phyloP scores from a whole-genome alignment of 441 rosid species.

The Capsella rubella region DNA sequence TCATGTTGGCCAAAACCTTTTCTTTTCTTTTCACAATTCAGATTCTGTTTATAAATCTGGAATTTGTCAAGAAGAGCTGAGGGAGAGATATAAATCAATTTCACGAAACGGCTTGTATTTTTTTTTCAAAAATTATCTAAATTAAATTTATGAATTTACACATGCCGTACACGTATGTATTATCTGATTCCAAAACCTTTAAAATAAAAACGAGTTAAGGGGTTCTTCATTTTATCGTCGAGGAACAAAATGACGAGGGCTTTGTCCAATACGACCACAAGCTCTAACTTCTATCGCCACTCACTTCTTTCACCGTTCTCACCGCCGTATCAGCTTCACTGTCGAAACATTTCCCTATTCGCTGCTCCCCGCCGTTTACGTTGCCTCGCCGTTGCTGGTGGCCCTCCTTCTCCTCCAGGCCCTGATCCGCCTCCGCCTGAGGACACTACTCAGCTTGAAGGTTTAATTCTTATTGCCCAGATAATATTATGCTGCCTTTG shows the following conservation, averaged over 20 bases:
- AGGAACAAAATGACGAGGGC: slow-evolving; percentile 35
- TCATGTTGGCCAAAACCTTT: background rate
- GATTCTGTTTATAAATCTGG: slow-evolving; percentile 1
- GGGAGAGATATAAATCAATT: background rate
- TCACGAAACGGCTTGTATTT: background rate
- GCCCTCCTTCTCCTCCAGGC: slow-evolving; percentile 55
- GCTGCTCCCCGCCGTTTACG: slow-evolving; percentile 28
- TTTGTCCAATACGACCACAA: slow-evolving; percentile 24
- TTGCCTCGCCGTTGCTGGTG: slow-evolving; percentile 48
- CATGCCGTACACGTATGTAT: background rate
- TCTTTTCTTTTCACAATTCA: background rate
- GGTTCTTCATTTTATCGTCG: slow-evolving; percentile 17
- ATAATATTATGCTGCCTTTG: background rate
- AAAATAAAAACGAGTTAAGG: background rate
- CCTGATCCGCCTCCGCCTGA: slow-evolving; percentile 58
- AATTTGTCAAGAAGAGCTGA: slow-evolving; percentile 15
- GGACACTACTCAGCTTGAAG: slow-evolving; percentile 45
- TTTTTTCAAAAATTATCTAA: background rate
- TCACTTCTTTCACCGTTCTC: slow-evolving; percentile 11
- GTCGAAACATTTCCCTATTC: slow-evolving; percentile 22
- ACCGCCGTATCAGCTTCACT: slow-evolving; percentile 20
- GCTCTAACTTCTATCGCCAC: slow-evolving; percentile 12
- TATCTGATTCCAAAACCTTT: background rate
- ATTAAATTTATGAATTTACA: background rate
- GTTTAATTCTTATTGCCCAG: slow-evolving; percentile 40